These are phyloP conservation scores for Rubroboletus satanas DNA, from an alignment of 768 basidiomycete genomes.

Conservation along the genomic window DNA sequence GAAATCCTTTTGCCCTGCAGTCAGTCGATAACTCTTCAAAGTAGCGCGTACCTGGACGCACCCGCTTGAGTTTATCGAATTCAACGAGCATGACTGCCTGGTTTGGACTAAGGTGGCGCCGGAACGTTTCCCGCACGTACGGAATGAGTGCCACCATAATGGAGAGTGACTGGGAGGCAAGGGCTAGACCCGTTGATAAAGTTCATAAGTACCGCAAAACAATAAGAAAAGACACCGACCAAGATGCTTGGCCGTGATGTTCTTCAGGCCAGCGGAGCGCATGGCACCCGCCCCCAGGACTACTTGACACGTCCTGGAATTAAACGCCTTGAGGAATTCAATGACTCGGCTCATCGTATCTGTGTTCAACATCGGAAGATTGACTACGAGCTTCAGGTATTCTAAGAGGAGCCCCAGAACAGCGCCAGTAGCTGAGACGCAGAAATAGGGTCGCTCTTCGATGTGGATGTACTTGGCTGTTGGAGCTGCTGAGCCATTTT, in stretches of 20 bases:
- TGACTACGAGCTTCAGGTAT: slow-evolving; percentile 85
- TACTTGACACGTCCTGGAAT: slow-evolving; percentile 96
- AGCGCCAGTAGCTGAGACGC: slow-evolving; percentile 80
- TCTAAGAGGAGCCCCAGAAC: slow-evolving; percentile 71
- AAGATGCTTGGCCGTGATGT: slow-evolving; percentile 97
- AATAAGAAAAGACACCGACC: slow-evolving; percentile 46
- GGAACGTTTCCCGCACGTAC: slow-evolving; percentile 91
- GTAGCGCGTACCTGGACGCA: slow-evolving; percentile 37
- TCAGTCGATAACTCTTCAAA: slow-evolving; percentile 2
- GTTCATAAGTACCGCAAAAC: slow-evolving; percentile 13
- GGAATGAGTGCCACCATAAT: slow-evolving; percentile 93
- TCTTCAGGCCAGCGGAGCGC: slow-evolving; percentile 94
- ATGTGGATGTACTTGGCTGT: slow-evolving; percentile 63
- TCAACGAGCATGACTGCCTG: slow-evolving; percentile 97
- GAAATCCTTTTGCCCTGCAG: slow-evolving; percentile 61
- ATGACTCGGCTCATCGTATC: slow-evolving; percentile 94
- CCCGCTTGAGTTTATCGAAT: slow-evolving; percentile 97
- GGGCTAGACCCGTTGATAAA: slow-evolving; percentile 46
- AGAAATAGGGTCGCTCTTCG: slow-evolving; percentile 81
- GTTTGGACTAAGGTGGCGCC: slow-evolving; percentile 88
- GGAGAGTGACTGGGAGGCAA: slow-evolving; percentile 94
- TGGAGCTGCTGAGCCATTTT: slow-evolving; percentile 22
- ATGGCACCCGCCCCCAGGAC: slow-evolving; percentile 99
- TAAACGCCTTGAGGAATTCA: slow-evolving; percentile 96
- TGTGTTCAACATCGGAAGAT: slow-evolving; percentile 83